A percentile compares a stretch with the other conserved stretches of the same genome.
These are phyloP conservation scores for Pseudogymnoascus destructans DNA, from an alignment of 2,329 filamentous ascomycete genomes.

Conservation along the genomic window DNA sequence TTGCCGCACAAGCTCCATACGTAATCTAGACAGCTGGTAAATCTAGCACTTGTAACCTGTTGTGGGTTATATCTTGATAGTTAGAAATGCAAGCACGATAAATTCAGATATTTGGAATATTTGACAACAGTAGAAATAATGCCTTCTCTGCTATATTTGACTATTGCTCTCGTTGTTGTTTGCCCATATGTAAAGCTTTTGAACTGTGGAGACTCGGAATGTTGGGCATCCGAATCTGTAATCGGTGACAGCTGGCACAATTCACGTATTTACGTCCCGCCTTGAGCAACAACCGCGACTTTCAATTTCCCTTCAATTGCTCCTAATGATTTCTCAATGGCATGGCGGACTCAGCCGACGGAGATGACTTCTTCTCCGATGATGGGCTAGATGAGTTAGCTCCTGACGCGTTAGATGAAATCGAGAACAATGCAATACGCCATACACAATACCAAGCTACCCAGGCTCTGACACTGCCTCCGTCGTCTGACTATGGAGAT, in stretches of 20 bases:
- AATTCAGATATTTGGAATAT: background rate
- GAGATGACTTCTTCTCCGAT: constrained; percentile 48
- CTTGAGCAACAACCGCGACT: background rate
- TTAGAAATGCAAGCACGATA: background rate
- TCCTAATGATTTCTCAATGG: constrained; percentile 26
- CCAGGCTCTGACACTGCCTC: constrained; percentile 17
- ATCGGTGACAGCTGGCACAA: background rate
- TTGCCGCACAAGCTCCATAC: constrained; percentile 8
- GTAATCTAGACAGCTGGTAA: background rate
- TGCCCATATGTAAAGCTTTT: constrained; percentile 4
- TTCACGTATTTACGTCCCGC: constrained; percentile 2
- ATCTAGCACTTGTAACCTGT: background rate
- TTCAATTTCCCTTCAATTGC: background rate
- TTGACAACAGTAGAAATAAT: background rate
- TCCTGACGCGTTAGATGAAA: constrained; percentile 43
- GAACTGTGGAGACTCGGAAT: background rate
- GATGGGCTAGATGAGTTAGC: constrained; percentile 50
- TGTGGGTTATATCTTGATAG: background rate
- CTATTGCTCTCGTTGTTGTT: background rate
- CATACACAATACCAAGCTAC: constrained; percentile 32
- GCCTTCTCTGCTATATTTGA: background rate
- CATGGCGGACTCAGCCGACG: constrained; percentile 27
- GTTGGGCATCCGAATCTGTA: background rate
- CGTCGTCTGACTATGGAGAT: constrained; percentile 29
- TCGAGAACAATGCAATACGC: constrained; percentile 51